Evolutionary conservation across 495 filamentous ascomycete species (phyloP).

Genomic region (Rhypophila decipiens): DNA sequence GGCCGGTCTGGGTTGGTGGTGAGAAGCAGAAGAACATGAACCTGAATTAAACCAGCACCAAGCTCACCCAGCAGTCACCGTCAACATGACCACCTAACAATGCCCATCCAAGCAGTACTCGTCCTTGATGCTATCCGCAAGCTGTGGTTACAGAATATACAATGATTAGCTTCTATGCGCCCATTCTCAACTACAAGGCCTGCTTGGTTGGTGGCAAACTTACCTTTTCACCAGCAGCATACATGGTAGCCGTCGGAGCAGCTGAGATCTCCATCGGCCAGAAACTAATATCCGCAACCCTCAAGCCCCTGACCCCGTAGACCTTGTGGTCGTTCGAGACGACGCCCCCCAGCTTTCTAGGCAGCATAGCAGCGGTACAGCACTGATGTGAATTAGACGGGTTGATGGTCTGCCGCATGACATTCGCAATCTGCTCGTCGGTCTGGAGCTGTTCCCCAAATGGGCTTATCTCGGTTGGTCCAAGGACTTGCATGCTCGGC

Average conservation of each 20-base stretch:
- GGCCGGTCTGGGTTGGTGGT: too few species aligned
- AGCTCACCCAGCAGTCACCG: too few species aligned
- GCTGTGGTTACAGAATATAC: too few species aligned
- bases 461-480: conserved; percentile 28
- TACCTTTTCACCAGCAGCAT: conserved; percentile 47
- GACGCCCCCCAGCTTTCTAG: conserved; percentile 32
- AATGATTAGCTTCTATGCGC: too few species aligned
- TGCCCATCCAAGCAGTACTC: conserved; percentile 14
- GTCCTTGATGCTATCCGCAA: conserved; percentile 25
- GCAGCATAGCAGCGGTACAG: conserved; percentile 45
- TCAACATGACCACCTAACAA: background rate
- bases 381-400: conserved; percentile 27
- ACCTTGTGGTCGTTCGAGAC: conserved; percentile 43
- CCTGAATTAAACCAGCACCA: too few species aligned
- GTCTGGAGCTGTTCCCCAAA: conserved; percentile 17
- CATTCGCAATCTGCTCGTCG: conserved; percentile 19
- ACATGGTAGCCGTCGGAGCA: conserved; percentile 42
- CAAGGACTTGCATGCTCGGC: conserved; percentile 32
- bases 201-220: conserved; percentile 3
- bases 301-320: conserved; percentile 40
- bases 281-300: conserved; percentile 29
- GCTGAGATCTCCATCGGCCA: conserved; percentile 37
- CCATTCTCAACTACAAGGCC: background rate
- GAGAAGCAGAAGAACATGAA: too few species aligned
- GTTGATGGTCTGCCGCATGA: conserved; percentile 25